Conservation (phyloP, 768 basidiomycete species). For the Hygrophorus russula region DNA sequence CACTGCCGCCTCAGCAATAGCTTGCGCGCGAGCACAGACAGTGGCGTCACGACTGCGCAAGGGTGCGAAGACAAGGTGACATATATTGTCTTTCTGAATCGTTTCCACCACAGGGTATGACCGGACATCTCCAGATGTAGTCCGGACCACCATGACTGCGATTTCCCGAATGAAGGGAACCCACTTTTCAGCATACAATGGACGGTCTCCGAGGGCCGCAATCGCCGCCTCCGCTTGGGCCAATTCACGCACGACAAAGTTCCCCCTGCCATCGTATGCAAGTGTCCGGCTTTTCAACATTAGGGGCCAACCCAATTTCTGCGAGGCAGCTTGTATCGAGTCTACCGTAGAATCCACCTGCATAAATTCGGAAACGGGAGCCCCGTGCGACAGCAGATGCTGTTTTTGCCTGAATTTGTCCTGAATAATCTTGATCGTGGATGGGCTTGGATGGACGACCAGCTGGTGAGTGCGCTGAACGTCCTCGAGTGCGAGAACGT, state of each 20-base stretch:
- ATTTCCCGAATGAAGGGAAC: constrained; percentile 83
- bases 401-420: constrained; percentile 68
- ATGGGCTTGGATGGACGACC: constrained; percentile 66
- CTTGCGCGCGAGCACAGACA: constrained; percentile 49
- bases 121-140: constrained; percentile 54
- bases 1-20: constrained; percentile 73
- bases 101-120: constrained; percentile 95
- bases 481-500: constrained; percentile 61
- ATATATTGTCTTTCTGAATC: constrained; percentile 86
- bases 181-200: constrained; percentile 92
- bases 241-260: constrained; percentile 58
- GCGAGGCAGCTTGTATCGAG: constrained; percentile 40
- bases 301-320: constrained; percentile 67
- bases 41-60: constrained; percentile 48
- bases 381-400: constrained; percentile 57
- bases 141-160: constrained; percentile 94
- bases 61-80: constrained; percentile 88
- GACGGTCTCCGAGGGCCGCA: constrained; percentile 45
- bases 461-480: constrained; percentile 30
- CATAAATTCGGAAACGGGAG: constrained; percentile 53
- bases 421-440: constrained; percentile 80
- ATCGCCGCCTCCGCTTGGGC: constrained; percentile 42
- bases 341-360: constrained; percentile 42
- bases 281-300: constrained; percentile 96
- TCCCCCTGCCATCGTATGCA: constrained; percentile 94